Conservation (phyloP, 208 protist species). For the Acanthamoeba divionensis region DNA sequence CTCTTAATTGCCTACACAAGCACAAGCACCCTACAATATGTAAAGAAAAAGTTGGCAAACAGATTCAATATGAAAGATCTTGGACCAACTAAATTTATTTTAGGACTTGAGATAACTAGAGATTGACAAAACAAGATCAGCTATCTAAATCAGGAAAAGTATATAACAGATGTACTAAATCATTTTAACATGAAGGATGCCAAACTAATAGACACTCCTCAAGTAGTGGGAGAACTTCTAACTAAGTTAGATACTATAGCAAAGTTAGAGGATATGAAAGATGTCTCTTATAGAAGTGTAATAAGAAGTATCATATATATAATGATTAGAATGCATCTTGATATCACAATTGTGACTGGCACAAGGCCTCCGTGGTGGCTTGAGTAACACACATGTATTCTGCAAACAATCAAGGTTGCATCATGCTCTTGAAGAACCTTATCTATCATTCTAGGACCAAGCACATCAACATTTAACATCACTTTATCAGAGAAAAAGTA, state of each 20-base stretch:
- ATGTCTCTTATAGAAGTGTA: not conserved
- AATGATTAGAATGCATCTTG: not conserved
- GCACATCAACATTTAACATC: not conserved
- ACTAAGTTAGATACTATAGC: too few relatives aligned
- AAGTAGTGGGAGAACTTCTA: not conserved
- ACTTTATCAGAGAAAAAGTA: not conserved
- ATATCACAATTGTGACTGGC: not conserved
- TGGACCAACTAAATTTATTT: too few relatives aligned
- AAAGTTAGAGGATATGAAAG: too few relatives aligned
- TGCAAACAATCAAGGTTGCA: not conserved
- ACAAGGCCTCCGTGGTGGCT: not conserved
- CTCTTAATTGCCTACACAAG: too few relatives aligned
- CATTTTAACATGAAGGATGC: not conserved
- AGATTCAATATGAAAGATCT: too few relatives aligned
- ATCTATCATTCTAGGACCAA: not conserved
- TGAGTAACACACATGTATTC: not conserved
- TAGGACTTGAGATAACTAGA: too few relatives aligned
- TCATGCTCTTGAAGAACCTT: not conserved
- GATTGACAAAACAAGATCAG: not conserved
- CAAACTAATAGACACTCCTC: too few relatives aligned
- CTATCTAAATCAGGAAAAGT: not conserved
- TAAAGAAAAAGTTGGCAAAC: too few relatives aligned
- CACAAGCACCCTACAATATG: too few relatives aligned
- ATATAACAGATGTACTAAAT: not conserved
- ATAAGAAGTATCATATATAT: not conserved